Percentiles rank a stretch among this genome's conserved stretches.
Evolutionary conservation across 176 grass and related monocot genomes (phyloP).

Genomic region (Musa beccarii): DNA sequence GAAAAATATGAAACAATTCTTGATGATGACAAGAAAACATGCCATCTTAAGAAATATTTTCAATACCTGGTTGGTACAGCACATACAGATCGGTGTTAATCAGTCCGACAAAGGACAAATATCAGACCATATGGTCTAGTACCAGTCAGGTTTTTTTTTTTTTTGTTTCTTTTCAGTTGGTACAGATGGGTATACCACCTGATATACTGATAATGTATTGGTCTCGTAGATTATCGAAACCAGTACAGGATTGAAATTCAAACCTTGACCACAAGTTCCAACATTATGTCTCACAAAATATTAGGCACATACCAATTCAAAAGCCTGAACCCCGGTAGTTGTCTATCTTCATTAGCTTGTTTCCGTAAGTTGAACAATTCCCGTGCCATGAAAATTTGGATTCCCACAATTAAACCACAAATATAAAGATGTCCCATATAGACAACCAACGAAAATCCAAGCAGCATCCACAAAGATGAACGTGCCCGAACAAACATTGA

Average conservation of each 20-base stretch:
- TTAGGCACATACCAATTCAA: constrained; percentile 62
- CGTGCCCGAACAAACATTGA: constrained; percentile 95
- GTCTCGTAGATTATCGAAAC: too few relatives aligned
- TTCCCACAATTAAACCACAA: constrained; percentile 87
- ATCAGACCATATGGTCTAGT: too few relatives aligned
- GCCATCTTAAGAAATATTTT: too few relatives aligned
- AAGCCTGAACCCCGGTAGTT: constrained; percentile 79
- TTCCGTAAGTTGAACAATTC: constrained; percentile 85
- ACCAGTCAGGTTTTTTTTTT: too few relatives aligned
- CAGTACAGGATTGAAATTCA: too few relatives aligned
- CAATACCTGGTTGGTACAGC: too few relatives aligned
- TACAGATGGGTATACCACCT: too few relatives aligned
- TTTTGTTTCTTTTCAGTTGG: too few relatives aligned
- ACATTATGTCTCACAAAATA: neutral
- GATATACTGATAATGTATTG: too few relatives aligned
- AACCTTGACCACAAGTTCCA: neutral
- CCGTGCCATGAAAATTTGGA: constrained; percentile 90
- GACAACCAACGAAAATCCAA: constrained; percentile 57
- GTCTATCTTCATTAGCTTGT: constrained; percentile 79
- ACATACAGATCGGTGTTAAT: too few relatives aligned
- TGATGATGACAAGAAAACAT: constrained; percentile 7
- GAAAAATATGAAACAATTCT: neutral
- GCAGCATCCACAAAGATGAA: constrained; percentile 94
- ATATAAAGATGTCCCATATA: constrained; percentile 99
- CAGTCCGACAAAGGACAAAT: too few relatives aligned